Evolutionary conservation across 352 stramenopile genomes (phyloP).

Genomic region (Pythium scleroteichum): DNA sequence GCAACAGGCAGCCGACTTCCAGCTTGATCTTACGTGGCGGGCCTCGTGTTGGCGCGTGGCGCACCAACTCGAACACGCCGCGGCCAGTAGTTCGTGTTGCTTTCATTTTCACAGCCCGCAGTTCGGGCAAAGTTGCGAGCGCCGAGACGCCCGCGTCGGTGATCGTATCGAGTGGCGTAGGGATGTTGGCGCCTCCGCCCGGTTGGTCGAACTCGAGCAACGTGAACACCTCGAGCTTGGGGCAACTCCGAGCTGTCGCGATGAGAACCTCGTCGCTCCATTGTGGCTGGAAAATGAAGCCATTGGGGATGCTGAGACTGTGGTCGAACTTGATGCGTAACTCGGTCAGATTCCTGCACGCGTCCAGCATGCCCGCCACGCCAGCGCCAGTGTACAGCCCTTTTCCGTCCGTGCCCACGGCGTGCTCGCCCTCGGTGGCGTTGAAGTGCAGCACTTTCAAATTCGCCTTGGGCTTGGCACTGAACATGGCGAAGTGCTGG

Average conservation of each 20-base stretch:
- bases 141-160: slow-evolving; percentile 15
- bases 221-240: slow-evolving; percentile 4
- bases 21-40: slow-evolving; percentile 12
- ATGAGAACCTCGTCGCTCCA: slow-evolving; percentile 23
- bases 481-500: slow-evolving; percentile 16
- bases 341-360: slow-evolving; percentile 13
- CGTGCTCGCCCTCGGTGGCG: slow-evolving; percentile 17
- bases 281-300: slow-evolving; percentile 6
- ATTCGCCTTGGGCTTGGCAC: neutral
- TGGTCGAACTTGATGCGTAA: slow-evolving; percentile 19
- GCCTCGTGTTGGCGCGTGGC: slow-evolving; percentile 11
- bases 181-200: slow-evolving; percentile 10
- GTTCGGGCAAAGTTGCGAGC: slow-evolving; percentile 8
- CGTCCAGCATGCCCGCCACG: neutral
- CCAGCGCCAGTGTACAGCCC: slow-evolving; percentile 10
- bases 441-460: slow-evolving; percentile 6
- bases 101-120: slow-evolving; percentile 17
- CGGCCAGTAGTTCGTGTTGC: slow-evolving; percentile 8
- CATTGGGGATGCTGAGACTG: slow-evolving; percentile 10
- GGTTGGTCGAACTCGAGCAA: slow-evolving; percentile 12
- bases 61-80: slow-evolving; percentile 20
- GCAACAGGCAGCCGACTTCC: slow-evolving; percentile 20
- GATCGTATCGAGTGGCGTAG: slow-evolving; percentile 22
- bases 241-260: neutral
- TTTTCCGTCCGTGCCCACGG: neutral